Base-by-base conservation (phyloP, 2,329 filamentous ascomycete genomes). In the Penicillium sp. region DNA sequence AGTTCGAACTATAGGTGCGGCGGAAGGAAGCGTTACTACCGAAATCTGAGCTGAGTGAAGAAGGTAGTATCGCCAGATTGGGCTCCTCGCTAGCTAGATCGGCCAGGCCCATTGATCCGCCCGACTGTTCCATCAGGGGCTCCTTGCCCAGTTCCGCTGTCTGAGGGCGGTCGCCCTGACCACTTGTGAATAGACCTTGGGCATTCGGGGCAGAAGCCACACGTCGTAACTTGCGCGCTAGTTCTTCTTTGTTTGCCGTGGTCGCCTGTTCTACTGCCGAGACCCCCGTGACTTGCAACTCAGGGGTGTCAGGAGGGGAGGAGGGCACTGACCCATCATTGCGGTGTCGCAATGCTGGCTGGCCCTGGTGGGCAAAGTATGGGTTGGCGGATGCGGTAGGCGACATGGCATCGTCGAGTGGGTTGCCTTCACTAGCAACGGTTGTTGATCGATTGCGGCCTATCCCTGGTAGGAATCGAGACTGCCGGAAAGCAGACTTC, bases 201-300 rank as follows among this genome's bases (percentile, higher is more conserved):
- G 93, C 91, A 79, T 99, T 99, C 37, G 94, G 94, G 48, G 94
- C 94, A 71, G 93, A 97, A 52, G 94, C 94, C 52, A 99, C 94
- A 70, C 93, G 86, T 70, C 94, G 86, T 70, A 99, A 78, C 73
- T 97, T 96, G 69, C 94, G 82, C 27, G 94, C 94, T 68, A 97
- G 75, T 76, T 97, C 94, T 75, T 97, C 93, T 74, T 96, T 97
- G 41, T 90, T 91, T 51, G 88, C 88, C 50, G 85, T 86, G 31
- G 87, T 88, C 35, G 88, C 84, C 63, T 89, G 85, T 62, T 86
- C 81, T 47, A 78, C 77, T 52, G 85, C 86, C 52, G 86, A 83
- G 45, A 86, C 84, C 25, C 86, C 86, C 48, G 89, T 84, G 52
- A 89, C 80, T 75, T 89, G 89, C 62, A 93, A 79, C 58, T 85